Percentiles rank a stretch among this genome's conserved stretches.
Evolutionary conservation across 331 rosid genomes (phyloP).

Genomic region (Pyracantha coccinea): DNA sequence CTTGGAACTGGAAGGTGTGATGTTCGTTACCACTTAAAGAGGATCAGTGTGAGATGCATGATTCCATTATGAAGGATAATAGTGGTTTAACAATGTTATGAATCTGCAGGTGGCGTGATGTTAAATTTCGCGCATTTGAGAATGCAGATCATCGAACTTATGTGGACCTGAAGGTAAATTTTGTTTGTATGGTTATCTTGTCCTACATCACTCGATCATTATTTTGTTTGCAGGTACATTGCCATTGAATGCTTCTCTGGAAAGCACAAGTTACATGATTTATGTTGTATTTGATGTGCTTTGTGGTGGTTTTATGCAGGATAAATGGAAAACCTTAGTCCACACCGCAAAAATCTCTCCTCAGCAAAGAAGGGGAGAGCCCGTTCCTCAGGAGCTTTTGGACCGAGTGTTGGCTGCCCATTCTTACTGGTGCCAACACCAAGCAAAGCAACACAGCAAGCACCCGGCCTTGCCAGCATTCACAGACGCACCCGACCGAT

Average conservation of each 20-base stretch:
- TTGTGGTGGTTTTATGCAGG: constrained; percentile 38
- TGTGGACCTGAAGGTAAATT: constrained; percentile 82
- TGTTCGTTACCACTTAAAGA: constrained; percentile 1
- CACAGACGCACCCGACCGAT: no score
- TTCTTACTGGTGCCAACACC: constrained; percentile 77
- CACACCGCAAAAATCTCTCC: constrained; percentile 88
- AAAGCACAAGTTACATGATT: not conserved
- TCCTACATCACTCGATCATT: not conserved
- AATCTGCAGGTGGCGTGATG: constrained; percentile 89
- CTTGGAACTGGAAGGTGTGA: constrained; percentile 91
- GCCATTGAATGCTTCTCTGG: not conserved
- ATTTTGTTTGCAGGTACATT: not conserved
- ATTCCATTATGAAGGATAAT: not conserved
- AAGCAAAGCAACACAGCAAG: constrained; percentile 61
- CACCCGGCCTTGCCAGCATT: constrained; percentile 28
- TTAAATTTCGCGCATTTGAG: constrained; percentile 77
- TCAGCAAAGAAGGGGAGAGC: constrained; percentile 98
- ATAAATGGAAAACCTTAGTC: constrained; percentile 94
- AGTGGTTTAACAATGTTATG: constrained; percentile 20
- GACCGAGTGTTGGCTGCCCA: constrained; percentile 84
- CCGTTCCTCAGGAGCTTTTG: constrained; percentile 83
- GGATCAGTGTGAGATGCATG: not conserved
- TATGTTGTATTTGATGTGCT: constrained; percentile 2
- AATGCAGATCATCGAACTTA: constrained; percentile 92
- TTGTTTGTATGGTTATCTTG: not conserved